Percentiles rank a stretch among this genome's conserved stretches.
Evolutionary conservation across 441 rosid genomes (phyloP).

Genomic region (Omphalea diandra): DNA sequence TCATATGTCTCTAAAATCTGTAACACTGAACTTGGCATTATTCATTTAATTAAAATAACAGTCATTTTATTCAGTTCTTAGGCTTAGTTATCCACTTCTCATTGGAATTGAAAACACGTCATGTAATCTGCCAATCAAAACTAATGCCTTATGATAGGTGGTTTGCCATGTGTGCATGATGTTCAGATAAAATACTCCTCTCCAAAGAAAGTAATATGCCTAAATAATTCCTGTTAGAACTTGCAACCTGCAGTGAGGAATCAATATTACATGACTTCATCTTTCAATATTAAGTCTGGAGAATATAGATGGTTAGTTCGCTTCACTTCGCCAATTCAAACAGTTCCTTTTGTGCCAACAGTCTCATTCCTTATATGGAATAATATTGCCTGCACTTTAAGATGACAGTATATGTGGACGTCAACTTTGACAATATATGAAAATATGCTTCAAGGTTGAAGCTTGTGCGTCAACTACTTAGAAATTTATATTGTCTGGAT

Average conservation of each 20-base stretch:
- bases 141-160: too few relatives aligned
- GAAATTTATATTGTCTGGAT: not conserved
- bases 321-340: conserved; percentile 1
- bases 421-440: not conserved
- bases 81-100: too few relatives aligned
- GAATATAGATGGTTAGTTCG: not conserved
- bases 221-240: too few relatives aligned
- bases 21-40: not conserved
- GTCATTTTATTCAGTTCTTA: too few relatives aligned
- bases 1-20: not conserved
- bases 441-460: not conserved
- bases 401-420: not conserved
- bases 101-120: too few relatives aligned
- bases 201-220: not conserved
- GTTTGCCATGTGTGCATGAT: too few relatives aligned
- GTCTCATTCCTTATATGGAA: not conserved
- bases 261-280: not conserved
- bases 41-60: too few relatives aligned
- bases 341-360: not conserved
- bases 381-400: not conserved
- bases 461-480: not conserved
- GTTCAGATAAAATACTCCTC: not conserved
- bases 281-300: not conserved
- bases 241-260: not conserved
- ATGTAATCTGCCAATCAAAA: too few relatives aligned